phyloP scores from a whole-genome alignment of 495 filamentous ascomycete genomes.

The Cetradonia linearis region DNA sequence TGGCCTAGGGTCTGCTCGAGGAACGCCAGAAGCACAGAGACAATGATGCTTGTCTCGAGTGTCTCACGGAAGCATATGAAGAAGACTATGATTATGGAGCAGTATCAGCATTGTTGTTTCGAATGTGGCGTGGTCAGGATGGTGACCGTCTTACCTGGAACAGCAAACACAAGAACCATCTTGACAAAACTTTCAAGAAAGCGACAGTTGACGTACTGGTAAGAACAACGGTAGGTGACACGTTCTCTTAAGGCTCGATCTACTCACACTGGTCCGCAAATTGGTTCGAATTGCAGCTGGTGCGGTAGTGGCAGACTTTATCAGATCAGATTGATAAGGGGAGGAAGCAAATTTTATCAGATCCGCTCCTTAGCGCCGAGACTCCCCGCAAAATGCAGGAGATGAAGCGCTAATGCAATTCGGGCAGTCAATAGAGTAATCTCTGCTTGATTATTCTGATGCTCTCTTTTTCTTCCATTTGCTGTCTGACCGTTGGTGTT shows the following conservation, averaged over 20 bases:
- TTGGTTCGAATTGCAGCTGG: constrained; percentile 8
- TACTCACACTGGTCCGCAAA: neutral
- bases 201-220: constrained; percentile 11
- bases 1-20: constrained; percentile 66
- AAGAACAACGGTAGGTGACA: neutral
- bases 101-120: constrained; percentile 4
- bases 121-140: neutral
- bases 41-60: constrained; percentile 68
- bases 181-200: constrained; percentile 12
- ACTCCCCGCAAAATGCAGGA: neutral
- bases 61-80: constrained; percentile 82
- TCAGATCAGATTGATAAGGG: constrained; percentile 24
- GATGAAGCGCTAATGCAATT: neutral
- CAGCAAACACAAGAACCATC: constrained; percentile 35
- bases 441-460: neutral
- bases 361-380: constrained; percentile 18
- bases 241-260: neutral
- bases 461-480: neutral
- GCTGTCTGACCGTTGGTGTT: neutral
- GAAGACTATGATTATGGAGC: constrained; percentile 42
- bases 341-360: constrained; percentile 19
- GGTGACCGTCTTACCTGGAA: constrained; percentile 29
- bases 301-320: constrained; percentile 8
- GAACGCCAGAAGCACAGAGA: constrained; percentile 73
- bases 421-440: neutral